Evolutionary conservation across 2,329 filamentous ascomycete genomes (phyloP), one percentile per base, ranked within the genome.

Genomic region (Capronia americana): DNA sequence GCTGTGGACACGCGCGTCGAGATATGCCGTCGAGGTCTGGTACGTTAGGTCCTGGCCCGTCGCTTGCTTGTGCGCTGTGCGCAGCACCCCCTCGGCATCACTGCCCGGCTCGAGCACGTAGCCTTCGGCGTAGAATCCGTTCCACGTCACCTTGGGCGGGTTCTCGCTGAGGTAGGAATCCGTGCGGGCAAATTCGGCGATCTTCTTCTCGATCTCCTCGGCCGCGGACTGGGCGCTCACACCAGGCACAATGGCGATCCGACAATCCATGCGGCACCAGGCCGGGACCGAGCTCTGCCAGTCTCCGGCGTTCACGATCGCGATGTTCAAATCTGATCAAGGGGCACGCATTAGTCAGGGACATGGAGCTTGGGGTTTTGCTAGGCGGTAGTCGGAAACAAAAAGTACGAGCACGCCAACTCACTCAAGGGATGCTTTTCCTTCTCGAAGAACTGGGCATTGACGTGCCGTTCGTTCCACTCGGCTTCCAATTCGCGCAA

Each of bases 151-250:
- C 4, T 73, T 71, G 7, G 69, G 69, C 10, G 64, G 57, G 38
- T 65, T 65, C 26, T 53, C 77, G 76, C 20, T 76, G 74, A 30
- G 74, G 71, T 5, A 78, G 64, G 14, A 38, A 53, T 44, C 38
- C 46, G 0, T 71, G 66, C 12, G 69, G 63, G 4, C 74, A 73
- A 55, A 77, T 70, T 20, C 75, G 70, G 56, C 71, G 34, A 20
- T 76, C 73, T 65, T 79, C 74, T 11, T 70, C 71, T 70, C 69
- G 34, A 70, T 70, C 53, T 70, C 69, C n/a, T 61, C 57, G 8
- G 69, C 69, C 10, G 69, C 69, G n/a, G 63, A 62, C 56, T 65
- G 59, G 24, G 69, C 69, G n/a, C 30, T 70, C 38, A 65, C 60
- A 10, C 69, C 69, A 11, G 69, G 69, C 24, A 61, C 60, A 51